Percentiles rank a stretch among this genome's conserved stretches.
Conservation (phyloP, 2,329 filamentous ascomycete genomes). For the Ophiocordyceps camponoti-saundersi region DNA sequence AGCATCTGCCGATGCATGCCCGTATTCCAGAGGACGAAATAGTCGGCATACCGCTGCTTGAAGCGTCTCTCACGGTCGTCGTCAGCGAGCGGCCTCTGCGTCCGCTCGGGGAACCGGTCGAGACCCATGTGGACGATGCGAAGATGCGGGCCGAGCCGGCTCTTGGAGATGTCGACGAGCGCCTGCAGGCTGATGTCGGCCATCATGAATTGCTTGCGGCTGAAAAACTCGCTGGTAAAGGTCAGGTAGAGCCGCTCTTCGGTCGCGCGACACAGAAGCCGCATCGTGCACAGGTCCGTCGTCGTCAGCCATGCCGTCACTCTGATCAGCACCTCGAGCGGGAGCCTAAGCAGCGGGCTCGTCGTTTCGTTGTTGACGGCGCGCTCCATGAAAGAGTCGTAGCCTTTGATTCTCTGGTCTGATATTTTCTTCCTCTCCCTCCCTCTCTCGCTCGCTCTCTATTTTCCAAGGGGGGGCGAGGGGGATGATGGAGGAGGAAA, state of each 20-base stretch:
- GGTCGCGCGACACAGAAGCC: conserved; percentile 34
- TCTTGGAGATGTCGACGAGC: conserved; percentile 34
- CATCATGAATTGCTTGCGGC: conserved; percentile 48
- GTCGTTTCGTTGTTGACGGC: neutral
- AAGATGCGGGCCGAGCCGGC: conserved; percentile 20
- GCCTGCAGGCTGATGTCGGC: conserved; percentile 36
- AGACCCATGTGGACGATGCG: conserved; percentile 16
- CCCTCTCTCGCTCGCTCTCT: too few relatives aligned
- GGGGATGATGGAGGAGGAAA: too few relatives aligned
- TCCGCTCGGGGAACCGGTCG: conserved; percentile 8
- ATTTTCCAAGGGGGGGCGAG: too few relatives aligned
- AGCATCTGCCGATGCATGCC: conserved; percentile 37
- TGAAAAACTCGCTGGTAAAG: conserved; percentile 47
- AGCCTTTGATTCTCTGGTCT: too few relatives aligned
- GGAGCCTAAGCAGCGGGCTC: conserved; percentile 21
- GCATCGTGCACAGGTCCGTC: conserved; percentile 34
- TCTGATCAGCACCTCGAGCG: conserved; percentile 40
- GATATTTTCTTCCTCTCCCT: too few relatives aligned
- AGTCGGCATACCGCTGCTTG: conserved; percentile 6
- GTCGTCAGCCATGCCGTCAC: conserved; percentile 37
- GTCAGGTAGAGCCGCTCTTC: conserved; percentile 35
- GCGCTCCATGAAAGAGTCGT: neutral
- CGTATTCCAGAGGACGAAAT: conserved; percentile 16
- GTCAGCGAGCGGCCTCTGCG: conserved; percentile 3
- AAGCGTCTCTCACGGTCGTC: conserved; percentile 4